Base-by-base conservation (phyloP, 768 basidiomycete genomes). In the Ramaria rubella region DNA sequence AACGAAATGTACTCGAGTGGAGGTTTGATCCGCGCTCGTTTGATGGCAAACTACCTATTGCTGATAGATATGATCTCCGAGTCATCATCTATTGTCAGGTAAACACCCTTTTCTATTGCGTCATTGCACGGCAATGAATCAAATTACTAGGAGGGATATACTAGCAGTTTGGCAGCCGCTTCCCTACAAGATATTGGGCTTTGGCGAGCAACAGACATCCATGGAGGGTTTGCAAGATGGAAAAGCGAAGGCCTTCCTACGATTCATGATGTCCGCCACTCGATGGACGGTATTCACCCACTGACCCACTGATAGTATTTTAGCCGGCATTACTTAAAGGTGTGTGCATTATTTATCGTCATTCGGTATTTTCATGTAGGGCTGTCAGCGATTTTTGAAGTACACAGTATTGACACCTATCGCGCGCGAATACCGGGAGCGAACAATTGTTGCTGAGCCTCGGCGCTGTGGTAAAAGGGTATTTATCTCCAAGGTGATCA, bases 1-100 rank as follows among this genome's bases (percentile, higher is more conserved):
- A 90, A 63, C 77, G 88, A 23, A 90, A 87, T 63, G 78, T 82
- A 5, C 75, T 91, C 52, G 89, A 91, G 67, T 89, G 87, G 86
- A 77, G 81, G 23, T 83, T 91, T 61, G 88, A 91, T 68, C 89
- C 88, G 4, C 75, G 86, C 55, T 76, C 72, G 61, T 46, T 51
- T 24, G 72, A 77, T 5, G 73, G 78, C 12, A 74, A 83, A 31
- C 69, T 90, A 52, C 70, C 78, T 1, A 81, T 90, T 60, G 88
- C 81, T 23, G 83, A 87, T 69, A 72, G 87, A 54, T 90, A 86
- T 62, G 89, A 90, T 70, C 64, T 90, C 36, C 70, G 85, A 45
- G 76, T 88, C 29, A 86, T 91, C 59, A 69, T 91, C 9, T 81
- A 90, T 62, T 87, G 85, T 67, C 81, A 85, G 65, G 54, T 55